These are phyloP conservation scores for Lizonia empirigonia DNA, from an alignment of 2,329 filamentous ascomycete genomes.

Conservation along the genomic window DNA sequence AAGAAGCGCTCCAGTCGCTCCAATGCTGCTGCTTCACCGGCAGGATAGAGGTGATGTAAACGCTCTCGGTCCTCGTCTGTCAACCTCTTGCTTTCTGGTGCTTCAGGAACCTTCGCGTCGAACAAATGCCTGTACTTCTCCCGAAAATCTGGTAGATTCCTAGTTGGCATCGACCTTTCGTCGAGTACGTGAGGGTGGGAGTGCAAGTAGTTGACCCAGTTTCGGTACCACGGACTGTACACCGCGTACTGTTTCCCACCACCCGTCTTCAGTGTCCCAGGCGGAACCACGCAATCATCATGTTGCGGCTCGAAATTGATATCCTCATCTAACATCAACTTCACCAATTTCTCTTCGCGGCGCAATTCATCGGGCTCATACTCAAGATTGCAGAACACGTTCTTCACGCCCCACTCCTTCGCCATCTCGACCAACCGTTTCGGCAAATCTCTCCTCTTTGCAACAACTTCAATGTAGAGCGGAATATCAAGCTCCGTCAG, in stretches of 20 bases:
- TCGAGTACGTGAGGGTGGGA: constrained; percentile 70
- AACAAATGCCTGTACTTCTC: constrained; percentile 54
- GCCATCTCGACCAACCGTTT: constrained; percentile 68
- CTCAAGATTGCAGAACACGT: constrained; percentile 83
- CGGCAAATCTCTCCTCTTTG: constrained; percentile 67
- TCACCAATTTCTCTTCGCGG: constrained; percentile 72
- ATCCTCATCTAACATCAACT: constrained; percentile 63
- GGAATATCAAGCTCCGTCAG: constrained; percentile 76
- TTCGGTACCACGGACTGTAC: constrained; percentile 79
- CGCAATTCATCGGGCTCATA: constrained; percentile 91
- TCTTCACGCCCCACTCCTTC: constrained; percentile 72
- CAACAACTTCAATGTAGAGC: constrained; percentile 73
- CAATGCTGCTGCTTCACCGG: constrained; percentile 53
- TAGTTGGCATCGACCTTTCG: constrained; percentile 61
- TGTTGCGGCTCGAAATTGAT: constrained; percentile 75
- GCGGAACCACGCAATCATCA: constrained; percentile 82
- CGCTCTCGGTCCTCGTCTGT: constrained; percentile 46
- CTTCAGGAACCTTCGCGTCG: constrained; percentile 42
- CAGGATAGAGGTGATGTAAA: constrained; percentile 52
- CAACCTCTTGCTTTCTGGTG: constrained; percentile 68
- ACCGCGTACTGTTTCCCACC: constrained; percentile 81
- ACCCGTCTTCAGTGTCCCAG: constrained; percentile 70
- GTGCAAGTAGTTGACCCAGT: constrained; percentile 77
- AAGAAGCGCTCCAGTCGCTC: constrained; percentile 50
- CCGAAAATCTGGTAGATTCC: constrained; percentile 59